Evolutionary conservation across 306 rosid species (phyloP), one percentile per base, ranked within the genome.

Genomic region (Gleditsia sinensis): DNA sequence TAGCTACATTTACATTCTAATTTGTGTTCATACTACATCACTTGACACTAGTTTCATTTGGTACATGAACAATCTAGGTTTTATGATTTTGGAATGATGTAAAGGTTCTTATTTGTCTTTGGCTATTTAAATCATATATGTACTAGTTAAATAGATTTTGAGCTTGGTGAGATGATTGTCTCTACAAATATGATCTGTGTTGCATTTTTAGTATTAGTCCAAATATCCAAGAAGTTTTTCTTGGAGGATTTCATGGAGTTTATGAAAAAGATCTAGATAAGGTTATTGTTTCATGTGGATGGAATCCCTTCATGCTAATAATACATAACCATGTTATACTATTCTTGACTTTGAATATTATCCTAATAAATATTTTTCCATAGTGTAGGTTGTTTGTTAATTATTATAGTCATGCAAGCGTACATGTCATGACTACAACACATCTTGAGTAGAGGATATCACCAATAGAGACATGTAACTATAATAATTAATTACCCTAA

Each of bases 31-130:
- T n/a, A n/a, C n/a, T n/a, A n/a, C n/a, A n/a, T n/a, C n/a, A n/a
- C n/a, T n/a, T n/a, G n/a, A n/a, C n/a, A n/a, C n/a, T n/a, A n/a
- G n/a, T n/a, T n/a, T n/a, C n/a, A n/a, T n/a, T n/a, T n/a, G n/a
- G n/a, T n/a, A n/a, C n/a, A n/a, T n/a, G n/a, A n/a, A n/a, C n/a
- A n/a, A n/a, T n/a, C n/a, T n/a, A n/a, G n/a, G n/a, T 95, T 95
- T 81, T 95, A 95, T 71, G 99, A 95, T 82, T 95, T 95, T 86
- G 99, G 99, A 77, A 95, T 95, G 99, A 95, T 95, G 98, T 98
- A 97, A 75, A 94, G 99, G 99, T 92, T 84, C 33, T 73, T 71
- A 61, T 72, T 20, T 63, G 51, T 63, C 67, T 79, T 23, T 83
- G 74, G 42, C 69, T 57, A 57, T 36, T 60, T 61, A 62, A 33